Evolutionary conservation across 495 filamentous ascomycete genomes (phyloP), one percentile per base, ranked within the genome.

Genomic region (Penicillium silybi): DNA sequence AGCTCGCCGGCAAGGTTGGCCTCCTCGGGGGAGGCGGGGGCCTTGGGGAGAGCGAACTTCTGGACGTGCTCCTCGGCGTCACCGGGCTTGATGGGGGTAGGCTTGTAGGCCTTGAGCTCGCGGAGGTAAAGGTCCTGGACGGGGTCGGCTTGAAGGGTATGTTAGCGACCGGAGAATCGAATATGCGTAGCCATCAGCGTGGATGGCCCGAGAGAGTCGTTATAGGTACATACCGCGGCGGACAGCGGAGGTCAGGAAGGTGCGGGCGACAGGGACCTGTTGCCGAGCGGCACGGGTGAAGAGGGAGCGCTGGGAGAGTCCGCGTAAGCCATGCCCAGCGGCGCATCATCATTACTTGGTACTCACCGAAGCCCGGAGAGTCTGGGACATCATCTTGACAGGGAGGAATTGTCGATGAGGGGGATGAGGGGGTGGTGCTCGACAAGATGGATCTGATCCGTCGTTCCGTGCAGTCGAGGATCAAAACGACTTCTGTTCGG

Each of bases 81-180:
- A 53, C 80, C 79, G 44, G 90, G 76, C 77, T 97, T 97, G 77
- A 91, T 62, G 44, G 85, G 79, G 18, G 86, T 74, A 34, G 88
- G 79, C 80, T 97, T 99, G 85, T 92, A 97, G 72, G 82, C 80
- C 71, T 89, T 91, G 61, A 99, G 84, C 71, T 97, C 92, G 60
- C 83, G 83, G 61, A 99, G 86, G 82, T 97, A 99, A 62, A 99
- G 83, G 57, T 97, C 92, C 76, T 96, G 93, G 58, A 99, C 86
- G 57, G 93, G 80, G 74, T 99, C 93, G 76, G 86, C 95, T 97
- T 69, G 51, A 65, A 20, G 29, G 23, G 35, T 27, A 32, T 27
- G 61, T 64, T 43, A 66, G 58, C 25, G 26, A 54, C 19, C 16
- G 22, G 46, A 38, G 27, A 46, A 25, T 40, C 48, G 34, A 20